Evolutionary conservation across 2,329 filamentous ascomycete genomes (phyloP), one percentile per base, ranked within the genome.

Genomic region (Samsoniella hepiali): DNA sequence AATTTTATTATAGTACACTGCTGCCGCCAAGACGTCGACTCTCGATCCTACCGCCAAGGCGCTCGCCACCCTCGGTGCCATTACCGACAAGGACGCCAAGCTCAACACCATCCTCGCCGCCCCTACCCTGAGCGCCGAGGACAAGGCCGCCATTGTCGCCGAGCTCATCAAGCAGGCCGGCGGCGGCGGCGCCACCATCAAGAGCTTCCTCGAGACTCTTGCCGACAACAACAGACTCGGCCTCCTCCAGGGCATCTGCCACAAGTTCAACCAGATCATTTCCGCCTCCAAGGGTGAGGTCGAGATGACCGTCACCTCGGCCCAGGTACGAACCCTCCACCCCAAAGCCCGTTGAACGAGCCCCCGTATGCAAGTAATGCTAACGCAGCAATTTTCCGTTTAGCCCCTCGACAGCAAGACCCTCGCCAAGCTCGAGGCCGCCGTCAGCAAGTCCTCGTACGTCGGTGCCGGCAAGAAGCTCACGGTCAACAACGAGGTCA

Each of bases 141-240:
- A 99, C 85, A 98, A 97, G 88, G 81, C 86, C 72, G 83, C 89
- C 78, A 92, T 99, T 74, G 81, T 98, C 67, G 81, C 85, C 73
- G 94, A 98, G 85, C 87, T 99, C 71, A 84, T 90, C 79, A 97
- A 97, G 87, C 85, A 88, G 75, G 82, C 90, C 68, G 90, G 89
- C 71, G 79, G 80, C 69, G 84, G 88, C 77, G 91, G 91, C 75
- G 87, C 91, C 75, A 91, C 93, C 67, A 82, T 98, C 78, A 93
- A 95, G 88, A 96, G 97, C 86, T 93, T 99, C 84, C 86, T 99
- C 71, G 76, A 82, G 64, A 91, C 94, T 64, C 86, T 99, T 64
- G 94, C 95, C 69, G 91, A 95, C 82, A 96, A 99, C 88, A 99
- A 99, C 88, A 88, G 95, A 70, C 84, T 99, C 70, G 88, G 88